Percentiles rank a stretch among this genome's conserved stretches.
Conservation (phyloP, 2,329 filamentous ascomycete genomes). For the Epichloe amarillans region DNA sequence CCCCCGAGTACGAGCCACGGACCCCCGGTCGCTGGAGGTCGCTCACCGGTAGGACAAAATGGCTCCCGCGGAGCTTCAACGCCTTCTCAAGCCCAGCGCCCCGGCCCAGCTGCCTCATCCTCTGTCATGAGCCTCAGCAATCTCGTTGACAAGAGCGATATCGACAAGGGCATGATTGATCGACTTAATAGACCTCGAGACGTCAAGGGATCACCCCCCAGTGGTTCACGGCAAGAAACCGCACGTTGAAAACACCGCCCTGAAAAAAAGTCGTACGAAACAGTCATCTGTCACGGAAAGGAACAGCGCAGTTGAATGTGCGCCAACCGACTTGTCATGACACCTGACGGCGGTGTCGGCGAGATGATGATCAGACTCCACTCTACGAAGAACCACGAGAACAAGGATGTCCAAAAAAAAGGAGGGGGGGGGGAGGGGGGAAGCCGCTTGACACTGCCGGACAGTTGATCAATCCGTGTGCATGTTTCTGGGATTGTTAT, state of each 20-base stretch:
- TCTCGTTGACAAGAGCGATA: constrained; percentile 38
- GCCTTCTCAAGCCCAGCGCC: constrained; percentile 15
- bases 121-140: constrained; percentile 43
- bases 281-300: too few relatives aligned
- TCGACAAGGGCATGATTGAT: constrained; percentile 42
- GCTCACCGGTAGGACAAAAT: constrained; percentile 24
- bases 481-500: background rate
- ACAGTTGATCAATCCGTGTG: constrained; percentile 7
- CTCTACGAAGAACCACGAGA: background rate
- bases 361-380: too few relatives aligned
- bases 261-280: too few relatives aligned
- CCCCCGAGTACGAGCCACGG: constrained; percentile 13
- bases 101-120: constrained; percentile 11
- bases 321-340: too few relatives aligned
- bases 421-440: background rate
- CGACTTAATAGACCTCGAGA: constrained; percentile 30
- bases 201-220: constrained; percentile 3
- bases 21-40: constrained; percentile 17
- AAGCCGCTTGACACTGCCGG: constrained; percentile 9
- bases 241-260: constrained; percentile 3
- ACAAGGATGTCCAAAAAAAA: background rate
- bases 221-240: constrained; percentile 1
- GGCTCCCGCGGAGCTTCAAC: constrained; percentile 25
- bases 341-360: too few relatives aligned
- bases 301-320: too few relatives aligned